These are phyloP conservation scores for Jimgerdemannia lactiflua DNA, from an alignment of 192 early-diverging fungal genomes.

Conservation along the genomic window DNA sequence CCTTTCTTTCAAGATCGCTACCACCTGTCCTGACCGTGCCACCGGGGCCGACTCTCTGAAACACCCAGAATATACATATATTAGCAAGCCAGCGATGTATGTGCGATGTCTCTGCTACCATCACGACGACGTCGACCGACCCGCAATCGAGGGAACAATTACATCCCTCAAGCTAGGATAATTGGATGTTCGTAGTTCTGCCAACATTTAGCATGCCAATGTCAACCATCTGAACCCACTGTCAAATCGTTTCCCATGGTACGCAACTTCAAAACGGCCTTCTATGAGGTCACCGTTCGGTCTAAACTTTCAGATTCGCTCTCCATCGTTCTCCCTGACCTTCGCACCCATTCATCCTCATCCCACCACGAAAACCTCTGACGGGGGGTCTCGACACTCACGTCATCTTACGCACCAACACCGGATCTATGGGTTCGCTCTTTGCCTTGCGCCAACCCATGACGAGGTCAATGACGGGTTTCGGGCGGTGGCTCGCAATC, in stretches of 20 bases:
- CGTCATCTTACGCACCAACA: constrained; percentile 26
- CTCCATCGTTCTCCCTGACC: neutral
- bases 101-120: too few species aligned
- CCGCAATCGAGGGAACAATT: too few species aligned
- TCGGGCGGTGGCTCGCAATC: constrained; percentile 80
- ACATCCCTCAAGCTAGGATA: too few species aligned
- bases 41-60: constrained; percentile 25
- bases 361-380: neutral
- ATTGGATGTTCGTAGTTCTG: too few species aligned
- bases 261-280: too few species aligned
- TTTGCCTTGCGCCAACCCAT: constrained; percentile 74
- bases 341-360: neutral
- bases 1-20: constrained; percentile 56
- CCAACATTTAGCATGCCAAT: too few species aligned
- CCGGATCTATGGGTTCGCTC: constrained; percentile 44
- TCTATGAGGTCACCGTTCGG: too few species aligned
- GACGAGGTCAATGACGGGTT: constrained; percentile 77
- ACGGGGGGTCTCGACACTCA: constrained; percentile 4
- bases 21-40: constrained; percentile 44
- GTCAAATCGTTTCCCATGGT: too few species aligned
- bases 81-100: too few species aligned
- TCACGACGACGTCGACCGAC: too few species aligned
- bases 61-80: neutral
- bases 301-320: neutral
- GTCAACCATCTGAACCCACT: too few species aligned